These are phyloP conservation scores for Populus tremula DNA, from an alignment of 345 rosid species.

Conservation along the genomic window DNA sequence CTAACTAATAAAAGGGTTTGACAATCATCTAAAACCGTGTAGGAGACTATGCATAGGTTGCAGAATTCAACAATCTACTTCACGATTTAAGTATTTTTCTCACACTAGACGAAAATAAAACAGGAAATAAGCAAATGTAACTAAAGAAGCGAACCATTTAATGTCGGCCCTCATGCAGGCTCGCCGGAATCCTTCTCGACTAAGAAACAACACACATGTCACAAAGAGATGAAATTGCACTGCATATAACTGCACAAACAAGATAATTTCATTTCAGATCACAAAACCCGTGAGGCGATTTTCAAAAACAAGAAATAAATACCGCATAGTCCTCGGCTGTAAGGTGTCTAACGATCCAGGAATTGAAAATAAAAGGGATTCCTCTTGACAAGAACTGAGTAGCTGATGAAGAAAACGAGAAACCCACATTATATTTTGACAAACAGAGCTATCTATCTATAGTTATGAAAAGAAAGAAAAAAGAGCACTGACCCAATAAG, in stretches of 20 bases:
- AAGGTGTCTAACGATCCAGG: constrained; percentile 84
- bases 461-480: not conserved
- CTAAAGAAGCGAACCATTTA: constrained; percentile 36
- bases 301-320: constrained; percentile 14
- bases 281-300: not conserved
- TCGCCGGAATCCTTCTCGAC: constrained; percentile 94
- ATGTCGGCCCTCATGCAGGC: constrained; percentile 84
- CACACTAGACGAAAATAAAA: not conserved
- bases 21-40: not conserved
- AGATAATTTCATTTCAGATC: not conserved
- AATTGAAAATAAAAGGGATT: constrained; percentile 81
- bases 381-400: constrained; percentile 84
- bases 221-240: constrained; percentile 91
- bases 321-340: constrained; percentile 77
- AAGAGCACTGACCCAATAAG: constrained; percentile 14
- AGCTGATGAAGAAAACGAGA: constrained; percentile 31
- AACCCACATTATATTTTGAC: not conserved
- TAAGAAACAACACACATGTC: constrained; percentile 81
- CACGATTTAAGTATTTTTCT: not conserved
- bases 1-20: not conserved
- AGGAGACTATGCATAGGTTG: not conserved
- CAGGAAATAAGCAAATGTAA: not conserved
- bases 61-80: not conserved
- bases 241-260: constrained; percentile 65
- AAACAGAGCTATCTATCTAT: not conserved